Base-by-base conservation (phyloP, 2,329 filamentous ascomycete genomes). In the Epichloe gansuensis region DNA sequence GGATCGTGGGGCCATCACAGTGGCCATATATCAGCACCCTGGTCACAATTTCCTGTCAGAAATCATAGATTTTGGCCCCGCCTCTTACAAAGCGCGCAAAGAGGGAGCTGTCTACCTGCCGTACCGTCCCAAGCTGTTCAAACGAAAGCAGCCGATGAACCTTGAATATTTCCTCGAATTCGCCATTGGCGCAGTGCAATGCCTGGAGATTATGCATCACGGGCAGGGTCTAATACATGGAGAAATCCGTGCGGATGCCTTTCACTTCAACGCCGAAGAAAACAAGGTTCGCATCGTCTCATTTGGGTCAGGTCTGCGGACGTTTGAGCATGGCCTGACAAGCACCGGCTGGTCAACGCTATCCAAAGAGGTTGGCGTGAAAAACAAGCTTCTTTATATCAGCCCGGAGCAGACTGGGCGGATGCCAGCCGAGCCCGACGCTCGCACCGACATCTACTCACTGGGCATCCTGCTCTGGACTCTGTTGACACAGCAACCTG, bases 321-420 rank as follows among this genome's bases (percentile, higher is more conserved):
- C 89, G 0, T 96, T 96, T 58, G 91, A 96, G 66, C 88, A 95
- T 68, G 88, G 90, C 4, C 74, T 97, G 48, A 83, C 80, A 7
- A 91, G 87, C 60, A 84, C 86, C 21, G 89, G 89, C 36, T 97
- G 91, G 91, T 87, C 85, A 11, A 78, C 79, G 0, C 70, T 96
- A 9, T 91, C 87, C 12, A 84, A 85, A 54, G 87, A 96, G 64
- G 70, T 89, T 7, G 90, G 90, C 2, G 87, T 89, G 41, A 89
- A 89, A 68, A 84, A 90, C 63, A 95, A 95, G 67, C 74, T 97
- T 21, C 81, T 90, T 49, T 96, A 89, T 63, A 94, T 96, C 63
- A 91, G 89, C 46, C 90, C 91, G 0, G 91, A 97, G 64, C 91
- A 96, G 71, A 96, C 91, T 2, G 91, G 91, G 13, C 83, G 91